These are phyloP conservation scores for Anacardium occidentale DNA, from an alignment of 345 rosid genomes.

Conservation along the genomic window DNA sequence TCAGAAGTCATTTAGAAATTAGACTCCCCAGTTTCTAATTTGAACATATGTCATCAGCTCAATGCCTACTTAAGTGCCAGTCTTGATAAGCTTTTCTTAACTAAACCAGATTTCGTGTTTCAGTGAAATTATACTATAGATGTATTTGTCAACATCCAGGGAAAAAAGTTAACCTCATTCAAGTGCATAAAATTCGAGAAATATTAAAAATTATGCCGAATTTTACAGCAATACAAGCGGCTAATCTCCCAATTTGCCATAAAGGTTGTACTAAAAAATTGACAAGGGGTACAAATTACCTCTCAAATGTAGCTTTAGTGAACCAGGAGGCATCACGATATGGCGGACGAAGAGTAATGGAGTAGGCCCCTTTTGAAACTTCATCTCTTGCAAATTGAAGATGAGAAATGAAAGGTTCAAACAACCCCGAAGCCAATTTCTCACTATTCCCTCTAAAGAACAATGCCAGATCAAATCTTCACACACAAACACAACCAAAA, in stretches of 20 bases:
- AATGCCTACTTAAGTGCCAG: not conserved
- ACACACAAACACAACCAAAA: conserved; percentile 3
- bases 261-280: not conserved
- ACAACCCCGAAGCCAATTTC: conserved; percentile 83
- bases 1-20: not conserved
- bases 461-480: conserved; percentile 76
- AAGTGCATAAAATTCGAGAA: conserved; percentile 1
- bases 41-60: not conserved
- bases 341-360: conserved; percentile 72
- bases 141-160: not conserved
- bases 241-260: not conserved
- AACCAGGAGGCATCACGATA: conserved; percentile 57
- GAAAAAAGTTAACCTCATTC: not conserved
- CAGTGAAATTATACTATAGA: not conserved
- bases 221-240: not conserved
- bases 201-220: not conserved
- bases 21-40: not conserved
- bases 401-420: conserved; percentile 76
- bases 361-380: conserved; percentile 82
- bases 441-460: conserved; percentile 61
- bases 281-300: conserved; percentile 34
- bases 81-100: not conserved
- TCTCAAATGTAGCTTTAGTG: conserved; percentile 81
- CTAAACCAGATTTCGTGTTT: conserved; percentile 1
- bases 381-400: conserved; percentile 72